Conservation (phyloP, 2,329 filamentous ascomycete genomes). For the Colletotrichum spinosum region DNA sequence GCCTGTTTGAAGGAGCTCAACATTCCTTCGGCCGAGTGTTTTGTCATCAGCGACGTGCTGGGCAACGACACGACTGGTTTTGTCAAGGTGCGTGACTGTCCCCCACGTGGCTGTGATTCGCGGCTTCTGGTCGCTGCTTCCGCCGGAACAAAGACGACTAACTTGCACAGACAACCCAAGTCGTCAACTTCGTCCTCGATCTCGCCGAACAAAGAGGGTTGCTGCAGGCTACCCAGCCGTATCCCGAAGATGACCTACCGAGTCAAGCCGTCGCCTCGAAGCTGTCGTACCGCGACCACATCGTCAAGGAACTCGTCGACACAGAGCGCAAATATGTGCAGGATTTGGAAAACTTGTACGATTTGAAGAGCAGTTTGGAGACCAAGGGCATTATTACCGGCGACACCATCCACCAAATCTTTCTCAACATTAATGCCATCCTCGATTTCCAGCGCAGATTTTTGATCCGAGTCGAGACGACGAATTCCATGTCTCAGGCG, state of each 20-base stretch:
- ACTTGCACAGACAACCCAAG: slow-evolving; percentile 76
- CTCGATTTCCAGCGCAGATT: slow-evolving; percentile 96
- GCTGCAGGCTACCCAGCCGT: slow-evolving; percentile 71
- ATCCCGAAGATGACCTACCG: slow-evolving; percentile 64
- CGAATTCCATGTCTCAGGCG: slow-evolving; percentile 81
- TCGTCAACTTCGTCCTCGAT: slow-evolving; percentile 93
- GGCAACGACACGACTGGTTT: slow-evolving; percentile 97
- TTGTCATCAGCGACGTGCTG: slow-evolving; percentile 91
- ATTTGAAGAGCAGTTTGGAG: slow-evolving; percentile 89
- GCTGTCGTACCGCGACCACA: slow-evolving; percentile 83
- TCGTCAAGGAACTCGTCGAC: slow-evolving; percentile 90
- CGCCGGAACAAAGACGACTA: slow-evolving; percentile 1
- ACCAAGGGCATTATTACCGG: slow-evolving; percentile 89
- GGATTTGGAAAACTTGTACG: slow-evolving; percentile 92
- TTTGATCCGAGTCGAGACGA: slow-evolving; percentile 94
- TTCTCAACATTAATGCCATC: slow-evolving; percentile 94
- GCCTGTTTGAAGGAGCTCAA: slow-evolving; percentile 86
- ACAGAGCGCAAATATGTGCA: slow-evolving; percentile 98
- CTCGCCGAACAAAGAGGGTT: slow-evolving; percentile 83
- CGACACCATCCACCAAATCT: slow-evolving; percentile 93
- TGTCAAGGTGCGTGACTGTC: slow-evolving; percentile 76
- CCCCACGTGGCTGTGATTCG: slow-evolving; percentile 3
- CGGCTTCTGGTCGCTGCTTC: not conserved
- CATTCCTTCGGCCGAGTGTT: slow-evolving; percentile 84
- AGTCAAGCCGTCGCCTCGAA: slow-evolving; percentile 68